Conservation (phyloP, 1,284 basidiomycete species). For the Apiotrichum domesticum region DNA sequence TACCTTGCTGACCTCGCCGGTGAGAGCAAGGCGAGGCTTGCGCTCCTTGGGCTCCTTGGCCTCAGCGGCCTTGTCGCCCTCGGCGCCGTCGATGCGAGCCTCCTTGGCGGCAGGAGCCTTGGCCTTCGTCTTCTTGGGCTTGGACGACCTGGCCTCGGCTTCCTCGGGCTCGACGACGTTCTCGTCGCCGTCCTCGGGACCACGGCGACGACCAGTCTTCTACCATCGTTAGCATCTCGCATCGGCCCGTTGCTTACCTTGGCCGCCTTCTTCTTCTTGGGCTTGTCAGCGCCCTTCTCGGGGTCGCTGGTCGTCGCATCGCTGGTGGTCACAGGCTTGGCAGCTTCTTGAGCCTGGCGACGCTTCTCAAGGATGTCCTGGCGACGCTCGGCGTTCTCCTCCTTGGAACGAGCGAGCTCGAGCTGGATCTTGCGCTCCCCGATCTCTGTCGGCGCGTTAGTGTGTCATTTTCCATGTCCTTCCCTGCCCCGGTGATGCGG, state of each 20-base stretch:
- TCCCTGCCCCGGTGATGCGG: neutral
- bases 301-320: constrained; percentile 39
- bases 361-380: constrained; percentile 27
- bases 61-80: constrained; percentile 36
- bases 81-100: constrained; percentile 31
- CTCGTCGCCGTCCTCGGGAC: constrained; percentile 39
- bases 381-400: constrained; percentile 60
- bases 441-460: constrained; percentile 52
- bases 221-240: neutral
- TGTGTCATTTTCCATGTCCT: neutral
- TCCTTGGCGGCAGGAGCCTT: constrained; percentile 24
- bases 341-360: constrained; percentile 24
- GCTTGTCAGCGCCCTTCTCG: constrained; percentile 22
- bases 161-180: constrained; percentile 22
- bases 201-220: constrained; percentile 35
- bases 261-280: constrained; percentile 34
- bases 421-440: constrained; percentile 79
- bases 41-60: constrained; percentile 33
- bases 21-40: constrained; percentile 48
- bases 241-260: constrained; percentile 17
- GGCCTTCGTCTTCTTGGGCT: constrained; percentile 21
- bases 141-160: constrained; percentile 14
- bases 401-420: constrained; percentile 86
- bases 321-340: constrained; percentile 40
- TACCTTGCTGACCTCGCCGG: constrained; percentile 56